Evolutionary conservation across 768 basidiomycete species (phyloP), one percentile per base, ranked within the genome.

Genomic region (Rhizopogon vulgaris): DNA sequence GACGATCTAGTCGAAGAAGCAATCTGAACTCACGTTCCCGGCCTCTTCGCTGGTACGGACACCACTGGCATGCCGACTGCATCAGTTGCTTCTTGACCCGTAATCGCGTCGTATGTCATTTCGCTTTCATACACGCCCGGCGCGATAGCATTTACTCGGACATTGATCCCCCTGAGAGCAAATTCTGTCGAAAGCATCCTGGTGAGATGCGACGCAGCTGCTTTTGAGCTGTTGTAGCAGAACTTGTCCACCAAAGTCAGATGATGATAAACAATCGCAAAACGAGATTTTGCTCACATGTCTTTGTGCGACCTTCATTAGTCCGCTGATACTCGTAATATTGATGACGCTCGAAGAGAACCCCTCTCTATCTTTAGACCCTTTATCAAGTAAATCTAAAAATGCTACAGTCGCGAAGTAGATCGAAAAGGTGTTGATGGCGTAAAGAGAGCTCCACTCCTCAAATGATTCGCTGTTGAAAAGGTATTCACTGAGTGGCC

Each of bases 391-490:
- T 38, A 91, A 71, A 4, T 84, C 88, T 41, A 90, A 67, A 68
- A 90, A 90, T 0, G 86, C 89, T 6, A 78, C 80, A 0, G 86
- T 86, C 54, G 83, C 77, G 62, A 90, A 91, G 70, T 80, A 90
- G 49, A 84, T 71, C n/a, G 90, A 83, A 61, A 84, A 82, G 0
- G 84, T 78, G 69, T 91, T 90, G 67, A 87, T 73, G 11, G 69
- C 63, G 61, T 80, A 90, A 14, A 87, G 65, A 37, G 78, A 66
- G 0, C 71, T 65, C 89, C 89, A 91, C 38, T 67, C 71, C 18
- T 82, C 79, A 52, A 80, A 76, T 4, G 77, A 74, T 56, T 87
- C 85, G 55, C 78, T 80, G 37, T 82, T 71, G 63, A 92, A 92
- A 38, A 91, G 67, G 8, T 84, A 79, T n/a, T 68, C 76, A 9